Base-by-base conservation (phyloP, 2,329 filamentous ascomycete species). In the Cadophora luteo-olivacea region DNA sequence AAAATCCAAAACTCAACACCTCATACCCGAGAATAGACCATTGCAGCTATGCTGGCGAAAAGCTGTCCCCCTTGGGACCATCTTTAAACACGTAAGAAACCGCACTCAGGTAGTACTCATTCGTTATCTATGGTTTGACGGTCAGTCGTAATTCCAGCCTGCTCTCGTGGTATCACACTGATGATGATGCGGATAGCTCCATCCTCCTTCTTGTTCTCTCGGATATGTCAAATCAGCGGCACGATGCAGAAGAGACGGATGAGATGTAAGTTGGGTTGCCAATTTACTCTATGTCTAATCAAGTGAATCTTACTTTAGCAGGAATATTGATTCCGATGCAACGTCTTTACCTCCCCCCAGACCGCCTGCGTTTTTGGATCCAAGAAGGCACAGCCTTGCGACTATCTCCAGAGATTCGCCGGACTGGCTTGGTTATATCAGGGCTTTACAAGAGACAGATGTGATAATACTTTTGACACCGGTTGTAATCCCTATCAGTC, bases 391-490 rank as follows among this genome's bases (percentile, higher is more conserved):
- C 22, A 45, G 22, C 24, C 61, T 72, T 25, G 72, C 73, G 49
- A 67, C 68, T 19, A 45, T 77, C 24, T 22, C 75, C 24, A 72
- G 72, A 70, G 77, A 79, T 67, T 61, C 67, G 64, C 82, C 68
- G 80, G 82, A 75, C 55, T 84, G 81, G 74, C 78, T 89, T 22
- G 83, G 84, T 16, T 77, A 87, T 55, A 79, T 80, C 54, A 83
- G 78, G 65, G 77, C 81, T 36, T 80, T 88, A 32, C 76, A 74
- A 49, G 81, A 85, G 58, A 81, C 82, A 64, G 85, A 88, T 72
- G 77, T 86, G n/a, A 80, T 91, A n/a, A 80, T 91, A 62, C 84
- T 90, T 58, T 78, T 90, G 41, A 89, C 89, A 6, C 88, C 88
- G 1, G 83, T 85, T 32, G 83, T 86, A 41, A 77, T 83, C 25